A percentile compares a stretch with the other conserved stretches of the same genome.
Conservation (phyloP, 1,139 yeast species). For the Pichia sp. region DNA sequence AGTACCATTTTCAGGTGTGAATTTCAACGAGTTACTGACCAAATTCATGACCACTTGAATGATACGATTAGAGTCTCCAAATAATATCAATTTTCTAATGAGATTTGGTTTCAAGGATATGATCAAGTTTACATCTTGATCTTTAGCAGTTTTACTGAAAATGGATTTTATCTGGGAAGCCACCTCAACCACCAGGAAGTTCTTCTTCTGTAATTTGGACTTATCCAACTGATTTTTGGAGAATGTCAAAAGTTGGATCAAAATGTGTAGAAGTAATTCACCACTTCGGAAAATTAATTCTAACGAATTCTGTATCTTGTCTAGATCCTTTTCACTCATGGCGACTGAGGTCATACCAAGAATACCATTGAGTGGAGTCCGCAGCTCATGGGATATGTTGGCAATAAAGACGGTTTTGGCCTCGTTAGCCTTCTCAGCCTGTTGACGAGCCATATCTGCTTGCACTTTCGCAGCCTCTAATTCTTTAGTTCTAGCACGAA, state of each 20-base stretch:
- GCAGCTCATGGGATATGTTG: constrained; percentile 88
- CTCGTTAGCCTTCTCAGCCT: constrained; percentile 89
- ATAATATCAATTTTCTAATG: constrained; percentile 57
- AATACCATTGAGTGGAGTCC: constrained; percentile 94
- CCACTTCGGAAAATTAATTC: constrained; percentile 84
- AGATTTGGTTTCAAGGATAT: constrained; percentile 58
- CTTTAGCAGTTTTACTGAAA: constrained; percentile 78
- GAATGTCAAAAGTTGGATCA: constrained; percentile 84
- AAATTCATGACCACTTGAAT: constrained; percentile 84
- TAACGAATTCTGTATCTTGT: constrained; percentile 62
- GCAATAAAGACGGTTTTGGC: constrained; percentile 95
- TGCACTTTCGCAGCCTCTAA: constrained; percentile 82
- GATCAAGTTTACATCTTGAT: constrained; percentile 64
- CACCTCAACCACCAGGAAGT: constrained; percentile 64
- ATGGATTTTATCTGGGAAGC: constrained; percentile 83
- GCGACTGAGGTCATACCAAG: constrained; percentile 95
- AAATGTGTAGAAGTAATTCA: constrained; percentile 75
- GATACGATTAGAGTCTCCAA: constrained; percentile 84
- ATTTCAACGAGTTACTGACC: constrained; percentile 81
- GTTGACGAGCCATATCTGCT: constrained; percentile 75
- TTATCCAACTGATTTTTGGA: constrained; percentile 86
- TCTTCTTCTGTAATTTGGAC: constrained; percentile 76
- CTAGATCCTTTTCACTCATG: constrained; percentile 71
- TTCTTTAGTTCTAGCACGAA: constrained; percentile 81
- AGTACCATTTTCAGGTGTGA: constrained; percentile 82